Evolutionary conservation across 306 rosid species (phyloP).

Genomic region (Vigna nakashimae): DNA sequence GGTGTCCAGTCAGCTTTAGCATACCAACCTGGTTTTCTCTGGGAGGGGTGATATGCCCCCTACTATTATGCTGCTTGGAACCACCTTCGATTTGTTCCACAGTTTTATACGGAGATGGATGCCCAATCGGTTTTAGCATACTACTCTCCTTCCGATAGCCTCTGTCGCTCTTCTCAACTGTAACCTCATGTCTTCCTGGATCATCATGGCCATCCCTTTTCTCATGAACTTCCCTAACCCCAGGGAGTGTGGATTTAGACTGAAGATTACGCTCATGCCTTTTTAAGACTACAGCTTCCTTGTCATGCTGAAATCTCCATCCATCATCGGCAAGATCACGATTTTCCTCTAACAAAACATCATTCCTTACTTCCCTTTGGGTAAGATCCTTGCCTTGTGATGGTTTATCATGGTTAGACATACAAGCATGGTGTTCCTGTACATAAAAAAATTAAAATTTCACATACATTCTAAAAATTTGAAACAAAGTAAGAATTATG

Average conservation of each 20-base stretch:
- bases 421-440: constrained; percentile 63
- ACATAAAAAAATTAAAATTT: constrained; percentile 34
- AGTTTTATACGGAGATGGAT: constrained; percentile 58
- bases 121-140: constrained; percentile 53
- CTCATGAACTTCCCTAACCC: constrained; percentile 49
- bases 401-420: constrained; percentile 50
- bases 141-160: constrained; percentile 49
- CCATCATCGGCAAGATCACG: constrained; percentile 38
- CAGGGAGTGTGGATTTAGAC: constrained; percentile 49
- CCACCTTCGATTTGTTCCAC: constrained; percentile 52
- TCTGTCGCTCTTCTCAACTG: constrained; percentile 56
- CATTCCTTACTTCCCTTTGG: constrained; percentile 58
- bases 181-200: constrained; percentile 49
- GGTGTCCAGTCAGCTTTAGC: constrained; percentile 51
- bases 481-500: constrained; percentile 9
- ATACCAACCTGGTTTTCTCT: constrained; percentile 52
- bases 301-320: constrained; percentile 48
- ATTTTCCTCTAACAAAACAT: constrained; percentile 43
- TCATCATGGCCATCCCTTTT: constrained; percentile 53
- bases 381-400: constrained; percentile 48
- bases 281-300: constrained; percentile 53
- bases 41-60: constrained; percentile 47
- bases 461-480: constrained; percentile 25
- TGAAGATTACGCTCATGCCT: constrained; percentile 53
- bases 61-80: constrained; percentile 41